phyloP scores from a whole-genome alignment of 257 asterid genomes.

The Nicotiana otophora region DNA sequence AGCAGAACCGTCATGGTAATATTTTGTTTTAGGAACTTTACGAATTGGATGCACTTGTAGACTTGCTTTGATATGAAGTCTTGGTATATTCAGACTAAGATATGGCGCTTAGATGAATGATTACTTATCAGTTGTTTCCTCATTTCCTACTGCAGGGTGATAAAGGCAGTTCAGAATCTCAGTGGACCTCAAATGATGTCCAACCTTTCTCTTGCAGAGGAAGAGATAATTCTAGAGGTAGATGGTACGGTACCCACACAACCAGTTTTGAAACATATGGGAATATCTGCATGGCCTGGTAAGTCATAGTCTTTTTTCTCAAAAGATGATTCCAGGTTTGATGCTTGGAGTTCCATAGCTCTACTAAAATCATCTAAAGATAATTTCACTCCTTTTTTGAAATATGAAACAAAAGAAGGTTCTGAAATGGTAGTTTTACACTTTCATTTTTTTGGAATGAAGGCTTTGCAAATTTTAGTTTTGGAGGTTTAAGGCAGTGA shows the following conservation, averaged over 20 bases:
- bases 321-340: neutral
- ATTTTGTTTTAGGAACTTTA: neutral
- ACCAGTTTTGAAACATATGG: slow-evolving; percentile 82
- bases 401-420: neutral
- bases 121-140: slow-evolving; percentile 13
- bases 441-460: neutral
- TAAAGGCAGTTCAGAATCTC: slow-evolving; percentile 57
- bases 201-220: slow-evolving; percentile 70
- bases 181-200: slow-evolving; percentile 53
- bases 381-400: neutral
- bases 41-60: neutral
- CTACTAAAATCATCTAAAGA: neutral
- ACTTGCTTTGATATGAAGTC: neutral
- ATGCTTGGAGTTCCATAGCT: neutral
- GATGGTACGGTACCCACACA: slow-evolving; percentile 85
- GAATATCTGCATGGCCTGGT: slow-evolving; percentile 99
- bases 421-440: neutral
- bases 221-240: slow-evolving; percentile 65
- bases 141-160: slow-evolving; percentile 48
- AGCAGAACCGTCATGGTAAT: neutral
- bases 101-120: slow-evolving; percentile 6
- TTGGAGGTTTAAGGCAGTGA: neutral
- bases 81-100: neutral
- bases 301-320: slow-evolving; percentile 20
- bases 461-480: neutral